Base-by-base conservation (phyloP, 2,329 filamentous ascomycete genomes). In the Botryotinia narcissicola region DNA sequence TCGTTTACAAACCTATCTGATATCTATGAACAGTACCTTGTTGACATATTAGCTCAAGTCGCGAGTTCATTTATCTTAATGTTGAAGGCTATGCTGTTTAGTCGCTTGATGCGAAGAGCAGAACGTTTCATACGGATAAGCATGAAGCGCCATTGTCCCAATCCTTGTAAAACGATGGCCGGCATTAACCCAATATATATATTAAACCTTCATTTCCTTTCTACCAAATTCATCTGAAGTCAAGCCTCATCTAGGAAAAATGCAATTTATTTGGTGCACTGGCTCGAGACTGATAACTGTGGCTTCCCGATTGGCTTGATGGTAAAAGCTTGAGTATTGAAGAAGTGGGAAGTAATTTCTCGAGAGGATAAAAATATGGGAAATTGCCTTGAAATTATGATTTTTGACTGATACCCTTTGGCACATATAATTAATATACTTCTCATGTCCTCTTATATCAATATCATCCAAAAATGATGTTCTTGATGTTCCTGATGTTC, bases 191-290 rank as follows among this genome's bases (percentile, higher is more conserved):
- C 64, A 40, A 54, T 25, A 54, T 29, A 40, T 40, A 40, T 7
- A 54, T 68, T 40, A 14, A 40, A 20, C n/a, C 32, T 12, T 44
- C 22, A 42, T 40, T 35, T 68, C 48, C 14, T 54, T 54, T 54
- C 25, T 10, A 12, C 25, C 35, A 40, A 54, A 54, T 40, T 14
- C 46, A 54, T 37, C 64, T 40, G 8, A 54, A 68, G 16, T 20
- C 25, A 18, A 20, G 32, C 44, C 44, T 22, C 32, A 18, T 66
- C 25, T 48, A 44, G 44, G 14, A 51, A 32, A 22, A 14, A 18
- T 44, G 35, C 25, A 69, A 69, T 69, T 7, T 69, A 69, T 69
- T 32, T 59, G 35, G 20, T 37, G 66, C 46, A 44, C 25, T 16
- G 35, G 35, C 35, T 35, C 35, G 35, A 35, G 35, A 35, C 35